Conservation (phyloP, 2,329 filamentous ascomycete genomes). For the Fusarium kyushuense region DNA sequence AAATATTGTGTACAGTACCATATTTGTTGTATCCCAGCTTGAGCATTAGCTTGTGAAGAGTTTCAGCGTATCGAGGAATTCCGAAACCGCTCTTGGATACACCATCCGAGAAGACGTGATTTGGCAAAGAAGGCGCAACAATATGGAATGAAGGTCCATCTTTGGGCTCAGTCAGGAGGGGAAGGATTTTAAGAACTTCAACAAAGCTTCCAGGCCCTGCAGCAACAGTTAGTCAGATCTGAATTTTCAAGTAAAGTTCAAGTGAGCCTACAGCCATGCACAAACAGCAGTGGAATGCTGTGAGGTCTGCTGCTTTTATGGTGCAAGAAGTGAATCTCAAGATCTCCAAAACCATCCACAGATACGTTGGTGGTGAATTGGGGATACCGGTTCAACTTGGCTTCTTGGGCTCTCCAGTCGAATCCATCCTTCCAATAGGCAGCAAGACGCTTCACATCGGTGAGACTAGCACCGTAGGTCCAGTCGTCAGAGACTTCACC, state of each 20-base stretch:
- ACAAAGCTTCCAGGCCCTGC: background rate
- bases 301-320: background rate
- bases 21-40: background rate
- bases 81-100: background rate
- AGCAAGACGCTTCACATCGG: background rate
- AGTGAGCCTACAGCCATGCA: constrained; percentile 1
- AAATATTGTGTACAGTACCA: background rate
- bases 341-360: background rate
- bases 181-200: background rate
- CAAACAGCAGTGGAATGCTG: background rate
- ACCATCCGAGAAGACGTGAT: background rate
- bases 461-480: background rate
- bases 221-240: background rate
- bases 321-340: constrained; percentile 2
- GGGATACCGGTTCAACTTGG: background rate
- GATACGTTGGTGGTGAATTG: background rate
- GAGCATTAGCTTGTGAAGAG: background rate
- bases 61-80: background rate
- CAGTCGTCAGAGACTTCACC: background rate
- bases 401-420: background rate
- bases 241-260: background rate
- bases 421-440: background rate
- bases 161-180: background rate
- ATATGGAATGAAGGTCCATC: background rate
- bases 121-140: background rate